These are phyloP conservation scores for Colletotrichum sublineola DNA, from an alignment of 2,329 filamentous ascomycete species.

Conservation along the genomic window DNA sequence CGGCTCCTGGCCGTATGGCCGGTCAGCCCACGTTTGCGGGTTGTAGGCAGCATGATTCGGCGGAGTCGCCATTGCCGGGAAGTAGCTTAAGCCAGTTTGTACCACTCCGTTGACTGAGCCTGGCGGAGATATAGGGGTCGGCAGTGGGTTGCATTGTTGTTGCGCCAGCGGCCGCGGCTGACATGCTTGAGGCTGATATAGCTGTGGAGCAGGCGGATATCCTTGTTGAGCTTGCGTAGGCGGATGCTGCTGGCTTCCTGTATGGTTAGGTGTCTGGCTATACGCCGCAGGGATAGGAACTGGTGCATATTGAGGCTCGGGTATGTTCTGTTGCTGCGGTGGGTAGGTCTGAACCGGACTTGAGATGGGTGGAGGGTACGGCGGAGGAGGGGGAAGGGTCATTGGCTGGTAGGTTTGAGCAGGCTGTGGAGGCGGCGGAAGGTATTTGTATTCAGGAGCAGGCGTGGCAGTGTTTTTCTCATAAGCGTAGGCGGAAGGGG, in stretches of 20 bases:
- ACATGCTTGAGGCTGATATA: conserved; percentile 6
- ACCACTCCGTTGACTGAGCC: background rate
- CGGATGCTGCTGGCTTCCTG: background rate
- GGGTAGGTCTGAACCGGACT: background rate
- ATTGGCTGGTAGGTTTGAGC: conserved; percentile 10
- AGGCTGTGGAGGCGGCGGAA: background rate
- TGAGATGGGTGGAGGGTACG: background rate
- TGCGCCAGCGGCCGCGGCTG: background rate
- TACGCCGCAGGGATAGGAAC: background rate
- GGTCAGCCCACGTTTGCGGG: background rate
- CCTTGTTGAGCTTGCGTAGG: conserved; percentile 18
- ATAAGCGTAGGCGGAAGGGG: background rate
- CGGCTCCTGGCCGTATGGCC: conserved; percentile 3
- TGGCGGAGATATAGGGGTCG: conserved; percentile 14
- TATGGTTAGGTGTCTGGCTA: background rate
- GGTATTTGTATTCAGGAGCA: background rate
- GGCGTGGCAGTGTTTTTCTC: background rate
- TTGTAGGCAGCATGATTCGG: background rate
- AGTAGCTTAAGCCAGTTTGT: conserved; percentile 7
- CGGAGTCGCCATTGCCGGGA: background rate
- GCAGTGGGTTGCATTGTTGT: conserved; percentile 1
- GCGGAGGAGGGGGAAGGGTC: background rate
- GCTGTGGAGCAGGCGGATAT: background rate
- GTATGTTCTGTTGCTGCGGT: background rate
- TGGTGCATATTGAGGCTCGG: background rate